Conservation (phyloP, 495 filamentous ascomycete species). For the Alectoria sarmentosa region DNA sequence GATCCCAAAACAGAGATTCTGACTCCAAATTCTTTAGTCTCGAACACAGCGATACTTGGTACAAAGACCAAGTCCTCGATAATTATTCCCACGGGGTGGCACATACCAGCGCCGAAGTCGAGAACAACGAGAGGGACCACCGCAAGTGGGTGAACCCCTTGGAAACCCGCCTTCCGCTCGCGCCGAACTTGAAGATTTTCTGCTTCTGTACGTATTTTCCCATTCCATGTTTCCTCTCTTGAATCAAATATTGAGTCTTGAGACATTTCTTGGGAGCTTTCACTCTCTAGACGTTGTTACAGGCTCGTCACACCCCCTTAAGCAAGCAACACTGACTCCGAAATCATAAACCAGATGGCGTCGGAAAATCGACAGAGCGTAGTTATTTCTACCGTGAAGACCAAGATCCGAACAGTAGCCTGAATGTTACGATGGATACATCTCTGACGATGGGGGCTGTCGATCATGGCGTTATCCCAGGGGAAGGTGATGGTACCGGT, state of each 20-base stretch:
- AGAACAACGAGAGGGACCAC: constrained; percentile 74
- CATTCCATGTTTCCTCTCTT: too few species aligned
- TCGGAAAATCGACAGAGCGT: constrained; percentile 85
- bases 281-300: too few species aligned
- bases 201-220: too few species aligned
- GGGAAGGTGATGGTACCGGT: constrained; percentile 95
- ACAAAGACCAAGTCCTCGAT: constrained; percentile 56
- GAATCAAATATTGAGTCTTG: too few species aligned
- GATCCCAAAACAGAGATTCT: neutral
- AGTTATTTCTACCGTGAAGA: constrained; percentile 85
- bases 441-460: constrained; percentile 52
- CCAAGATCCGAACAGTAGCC: constrained; percentile 50
- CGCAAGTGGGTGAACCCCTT: constrained; percentile 93
- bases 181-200: constrained; percentile 90
- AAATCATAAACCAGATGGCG: too few species aligned
- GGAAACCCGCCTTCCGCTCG: constrained; percentile 79
- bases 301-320: too few species aligned
- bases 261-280: too few species aligned
- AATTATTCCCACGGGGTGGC: constrained; percentile 90
- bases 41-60: constrained; percentile 77
- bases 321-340: too few species aligned
- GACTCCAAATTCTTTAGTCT: neutral
- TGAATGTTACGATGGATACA: constrained; percentile 91
- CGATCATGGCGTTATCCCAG: constrained; percentile 85
- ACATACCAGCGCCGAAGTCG: constrained; percentile 70